A percentile compares a stretch with the other conserved stretches of the same genome.
phyloP scores from a whole-genome alignment of 345 rosid genomes.

The Lepidium sativum region DNA sequence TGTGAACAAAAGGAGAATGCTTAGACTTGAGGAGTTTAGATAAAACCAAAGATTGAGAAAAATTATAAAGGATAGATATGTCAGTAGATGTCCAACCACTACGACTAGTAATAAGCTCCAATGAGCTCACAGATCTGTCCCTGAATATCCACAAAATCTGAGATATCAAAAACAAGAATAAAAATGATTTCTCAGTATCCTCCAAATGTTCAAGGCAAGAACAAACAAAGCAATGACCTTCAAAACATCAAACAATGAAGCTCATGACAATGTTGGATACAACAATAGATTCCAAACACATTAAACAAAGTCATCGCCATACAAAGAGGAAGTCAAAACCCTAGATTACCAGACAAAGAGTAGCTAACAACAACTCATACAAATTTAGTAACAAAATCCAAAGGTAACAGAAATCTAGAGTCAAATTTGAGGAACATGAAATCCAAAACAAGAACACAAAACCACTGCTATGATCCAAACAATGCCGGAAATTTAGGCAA shows the following conservation, averaged over 20 bases:
- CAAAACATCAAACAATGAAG: not conserved
- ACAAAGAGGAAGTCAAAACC: slow-evolving; percentile 21
- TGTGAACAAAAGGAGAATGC: slow-evolving; percentile 8
- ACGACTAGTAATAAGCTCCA: not conserved
- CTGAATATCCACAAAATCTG: not conserved
- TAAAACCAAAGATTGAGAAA: not conserved
- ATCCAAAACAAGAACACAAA: not conserved
- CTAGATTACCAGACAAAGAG: slow-evolving; percentile 2
- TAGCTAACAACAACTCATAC: not conserved
- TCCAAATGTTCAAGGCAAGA: not conserved
- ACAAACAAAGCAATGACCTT: too few relatives aligned
- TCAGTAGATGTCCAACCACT: slow-evolving; percentile 10
- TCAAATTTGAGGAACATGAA: not conserved
- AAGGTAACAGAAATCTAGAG: not conserved
- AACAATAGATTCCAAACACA: not conserved
- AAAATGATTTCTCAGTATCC: not conserved
- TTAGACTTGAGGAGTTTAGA: too few relatives aligned
- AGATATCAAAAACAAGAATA: not conserved
- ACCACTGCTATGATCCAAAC: not conserved
- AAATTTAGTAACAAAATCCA: slow-evolving; percentile 2
- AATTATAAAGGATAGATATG: slow-evolving; percentile 12
- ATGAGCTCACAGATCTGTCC: slow-evolving; percentile 11
- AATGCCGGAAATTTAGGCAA: slow-evolving; percentile 1
- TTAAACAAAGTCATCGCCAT: not conserved
- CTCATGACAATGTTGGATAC: not conserved